Base-by-base conservation (phyloP, 148 eudicot genomes). In the Camellia japonica region DNA sequence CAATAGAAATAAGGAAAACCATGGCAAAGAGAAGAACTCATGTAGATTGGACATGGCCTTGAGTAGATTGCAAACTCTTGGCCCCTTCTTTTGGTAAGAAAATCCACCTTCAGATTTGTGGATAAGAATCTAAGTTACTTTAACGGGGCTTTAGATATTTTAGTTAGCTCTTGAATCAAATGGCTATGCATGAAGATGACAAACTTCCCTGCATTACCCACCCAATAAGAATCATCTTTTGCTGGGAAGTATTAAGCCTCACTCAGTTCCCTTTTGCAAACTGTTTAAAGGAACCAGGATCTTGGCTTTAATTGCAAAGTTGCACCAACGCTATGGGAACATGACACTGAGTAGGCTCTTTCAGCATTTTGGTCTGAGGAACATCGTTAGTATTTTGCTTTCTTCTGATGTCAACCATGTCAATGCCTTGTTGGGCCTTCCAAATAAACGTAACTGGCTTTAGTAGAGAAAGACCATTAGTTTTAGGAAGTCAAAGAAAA, bases 121-220 rank as follows among this genome's bases (percentile, higher is more conserved):
- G 10, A 5, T 68, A 47, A 14, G 51, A 69, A 44, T 46, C 54
- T 44, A 1, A 43, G 43, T 69, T 44, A 3, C 12, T 69, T 7
- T 69, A 14, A 43, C 47, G 54, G 44, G 12, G 51, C 18, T 13
- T 68, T 42, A n/a, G 54, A 69, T 69, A 43, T 69, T 6, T 69
- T 16, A 44, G 38, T 66, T 38, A 66, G 44, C 41, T 7, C 38
- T 30, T 41, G 70, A 66, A 66, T 66, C 16, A 4, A 30, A 38
- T 66, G 41, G 3, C 14, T 66, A 38, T 66, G 46, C 70, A 69
- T 44, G 4, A 44, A 69, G 20, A 7, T 30, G 52, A 47, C 38
- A 18, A 69, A 43, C 54, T 68, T 69, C n/a, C 52, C 23, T 69
- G 54, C 20, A 69, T 42, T 13, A 69, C 73, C 72, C 73, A 38